A percentile compares a stretch with the other conserved stretches of the same genome.
phyloP scores from a whole-genome alignment of 2,329 filamentous ascomycete species.

The Cylindrodendrum hubeiense region DNA sequence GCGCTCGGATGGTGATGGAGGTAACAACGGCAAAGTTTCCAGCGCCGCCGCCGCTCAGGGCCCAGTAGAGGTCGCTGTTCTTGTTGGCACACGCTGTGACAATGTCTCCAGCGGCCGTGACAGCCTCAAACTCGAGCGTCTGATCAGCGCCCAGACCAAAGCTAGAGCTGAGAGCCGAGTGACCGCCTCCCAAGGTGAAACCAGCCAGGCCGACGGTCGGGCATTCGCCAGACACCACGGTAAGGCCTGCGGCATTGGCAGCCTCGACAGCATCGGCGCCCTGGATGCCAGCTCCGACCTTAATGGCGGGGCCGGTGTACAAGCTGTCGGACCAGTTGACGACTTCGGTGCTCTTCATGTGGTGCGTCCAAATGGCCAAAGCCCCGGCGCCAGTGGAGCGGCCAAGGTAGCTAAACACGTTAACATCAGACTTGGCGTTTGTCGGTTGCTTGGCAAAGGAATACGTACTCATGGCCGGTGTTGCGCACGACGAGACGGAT shows the following conservation, averaged over 20 bases:
- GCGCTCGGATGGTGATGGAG: slow-evolving; percentile 65
- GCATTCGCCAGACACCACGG: slow-evolving; percentile 68
- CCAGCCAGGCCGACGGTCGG: slow-evolving; percentile 69
- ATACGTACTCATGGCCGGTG: slow-evolving; percentile 64
- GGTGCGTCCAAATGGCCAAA: slow-evolving; percentile 57
- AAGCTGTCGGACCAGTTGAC: slow-evolving; percentile 51
- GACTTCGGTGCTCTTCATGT: slow-evolving; percentile 55
- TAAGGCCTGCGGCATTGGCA: slow-evolving; percentile 59
- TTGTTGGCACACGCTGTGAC: slow-evolving; percentile 59
- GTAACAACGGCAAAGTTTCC: slow-evolving; percentile 70
- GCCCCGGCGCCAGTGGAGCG: slow-evolving; percentile 67
- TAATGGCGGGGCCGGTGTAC: slow-evolving; percentile 66
- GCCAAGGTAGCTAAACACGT: slow-evolving; percentile 51
- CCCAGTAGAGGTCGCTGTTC: slow-evolving; percentile 74
- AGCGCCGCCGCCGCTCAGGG: slow-evolving; percentile 69
- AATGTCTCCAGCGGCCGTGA: slow-evolving; percentile 64
- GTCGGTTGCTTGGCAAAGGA: not conserved
- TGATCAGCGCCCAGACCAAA: slow-evolving; percentile 73
- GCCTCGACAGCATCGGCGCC: slow-evolving; percentile 61
- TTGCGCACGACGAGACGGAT: slow-evolving; percentile 65
- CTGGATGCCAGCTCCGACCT: slow-evolving; percentile 66
- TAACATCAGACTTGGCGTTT: not conserved
- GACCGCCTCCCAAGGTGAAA: slow-evolving; percentile 69
- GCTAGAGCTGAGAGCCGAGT: slow-evolving; percentile 63
- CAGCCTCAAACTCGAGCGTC: slow-evolving; percentile 66